Percentiles rank a stretch among this genome's conserved stretches.
Conservation (phyloP, 805 yeast species). For the Clavispora asparagi region DNA sequence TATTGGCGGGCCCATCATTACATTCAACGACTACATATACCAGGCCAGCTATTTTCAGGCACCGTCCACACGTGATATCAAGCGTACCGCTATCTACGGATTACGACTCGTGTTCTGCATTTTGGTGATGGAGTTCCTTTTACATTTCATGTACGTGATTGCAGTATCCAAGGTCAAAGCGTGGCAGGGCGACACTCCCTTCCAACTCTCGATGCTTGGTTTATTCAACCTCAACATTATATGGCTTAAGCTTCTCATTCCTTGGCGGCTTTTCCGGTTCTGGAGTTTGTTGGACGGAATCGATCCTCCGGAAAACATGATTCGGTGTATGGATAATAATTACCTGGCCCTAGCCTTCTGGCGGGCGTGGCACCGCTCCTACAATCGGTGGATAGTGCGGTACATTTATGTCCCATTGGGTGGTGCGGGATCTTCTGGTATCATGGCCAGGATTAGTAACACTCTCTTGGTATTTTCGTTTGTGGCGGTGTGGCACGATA, state of each 20-base stretch:
- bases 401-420: slow-evolving; percentile 92
- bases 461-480: slow-evolving; percentile 85
- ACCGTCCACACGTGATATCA: slow-evolving; percentile 49
- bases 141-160: slow-evolving; percentile 88
- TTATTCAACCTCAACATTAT: slow-evolving; percentile 83
- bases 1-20: slow-evolving; percentile 91
- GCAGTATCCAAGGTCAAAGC: slow-evolving; percentile 88
- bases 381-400: slow-evolving; percentile 82
- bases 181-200: slow-evolving; percentile 85
- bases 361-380: slow-evolving; percentile 98
- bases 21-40: slow-evolving; percentile 85
- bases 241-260: slow-evolving; percentile 89
- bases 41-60: slow-evolving; percentile 56
- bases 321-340: slow-evolving; percentile 91
- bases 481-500: slow-evolving; percentile 98
- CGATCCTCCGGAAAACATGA: slow-evolving; percentile 97
- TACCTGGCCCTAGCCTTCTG: slow-evolving; percentile 93
- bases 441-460: slow-evolving; percentile 59
- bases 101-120: slow-evolving; percentile 67
- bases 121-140: slow-evolving; percentile 79
- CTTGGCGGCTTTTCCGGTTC: slow-evolving; percentile 92
- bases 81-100: slow-evolving; percentile 56
- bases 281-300: slow-evolving; percentile 93
- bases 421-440: slow-evolving; percentile 41
- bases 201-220: slow-evolving; percentile 93